phyloP scores from a whole-genome alignment of 2,329 filamentous ascomycete genomes.

The Colletotrichum noveboracense region DNA sequence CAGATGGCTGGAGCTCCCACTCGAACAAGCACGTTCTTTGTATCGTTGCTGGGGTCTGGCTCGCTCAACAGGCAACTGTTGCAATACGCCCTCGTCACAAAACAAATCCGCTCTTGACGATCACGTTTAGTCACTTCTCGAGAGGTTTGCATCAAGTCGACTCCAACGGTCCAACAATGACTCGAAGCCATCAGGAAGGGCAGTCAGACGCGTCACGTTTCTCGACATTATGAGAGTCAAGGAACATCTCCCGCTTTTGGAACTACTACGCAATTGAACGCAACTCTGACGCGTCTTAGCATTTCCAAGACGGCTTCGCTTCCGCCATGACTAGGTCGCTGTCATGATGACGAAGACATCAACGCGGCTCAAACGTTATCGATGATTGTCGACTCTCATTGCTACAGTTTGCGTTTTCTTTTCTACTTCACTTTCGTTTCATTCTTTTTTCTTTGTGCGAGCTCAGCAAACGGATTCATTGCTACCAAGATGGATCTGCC shows the following conservation, averaged over 20 bases:
- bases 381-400: background rate
- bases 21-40: background rate
- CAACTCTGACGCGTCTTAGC: background rate
- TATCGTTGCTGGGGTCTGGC: background rate
- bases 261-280: background rate
- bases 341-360: background rate
- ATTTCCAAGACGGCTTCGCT: background rate
- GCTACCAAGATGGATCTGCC: background rate
- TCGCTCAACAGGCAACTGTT: background rate
- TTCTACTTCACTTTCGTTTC: background rate
- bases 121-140: background rate
- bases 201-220: background rate
- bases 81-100: background rate
- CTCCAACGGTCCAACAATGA: background rate
- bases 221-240: background rate
- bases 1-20: background rate
- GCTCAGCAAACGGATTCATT: background rate
- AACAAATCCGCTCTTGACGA: background rate
- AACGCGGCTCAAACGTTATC: background rate
- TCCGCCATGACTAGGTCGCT: background rate
- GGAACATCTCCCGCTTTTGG: background rate
- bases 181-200: background rate
- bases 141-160: background rate
- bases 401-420: background rate
- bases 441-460: background rate